phyloP scores from a whole-genome alignment of 805 yeast species.

The Torulaspora maleeae region DNA sequence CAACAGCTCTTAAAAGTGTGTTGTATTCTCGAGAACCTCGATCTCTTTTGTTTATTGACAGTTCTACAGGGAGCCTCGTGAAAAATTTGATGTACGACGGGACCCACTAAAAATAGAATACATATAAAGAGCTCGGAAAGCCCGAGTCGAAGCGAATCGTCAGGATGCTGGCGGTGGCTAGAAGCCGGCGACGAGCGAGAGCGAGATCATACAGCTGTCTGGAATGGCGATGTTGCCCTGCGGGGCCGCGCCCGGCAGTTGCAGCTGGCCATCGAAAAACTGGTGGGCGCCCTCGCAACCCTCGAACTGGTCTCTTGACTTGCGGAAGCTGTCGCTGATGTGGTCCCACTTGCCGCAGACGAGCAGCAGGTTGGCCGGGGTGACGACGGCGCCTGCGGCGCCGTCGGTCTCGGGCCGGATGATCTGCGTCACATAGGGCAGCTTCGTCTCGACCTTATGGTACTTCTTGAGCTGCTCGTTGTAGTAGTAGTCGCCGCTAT shows the following conservation, averaged over 20 bases:
- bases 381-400: constrained; percentile 12
- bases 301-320: constrained; percentile 47
- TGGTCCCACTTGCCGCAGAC: constrained; percentile 63
- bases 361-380: constrained; percentile 40
- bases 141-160: too few relatives aligned
- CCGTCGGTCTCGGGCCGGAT: constrained; percentile 22
- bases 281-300: constrained; percentile 52
- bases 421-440: constrained; percentile 31
- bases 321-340: constrained; percentile 47
- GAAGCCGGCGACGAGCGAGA: constrained; percentile 36
- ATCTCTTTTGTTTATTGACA: constrained; percentile 1
- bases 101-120: constrained; percentile 4
- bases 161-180: background rate
- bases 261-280: constrained; percentile 62
- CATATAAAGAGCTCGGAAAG: background rate
- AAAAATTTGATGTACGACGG: background rate
- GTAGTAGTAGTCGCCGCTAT: constrained; percentile 60
- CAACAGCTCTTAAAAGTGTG: background rate
- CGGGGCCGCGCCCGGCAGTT: constrained; percentile 49
- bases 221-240: constrained; percentile 47
- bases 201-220: constrained; percentile 61
- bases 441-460: constrained; percentile 18
- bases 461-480: constrained; percentile 30
- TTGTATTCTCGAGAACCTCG: constrained; percentile 1
- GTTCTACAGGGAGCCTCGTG: background rate